Conservation (phyloP, 352 stramenopile genomes). For the Globisporangium ultimum region DNA sequence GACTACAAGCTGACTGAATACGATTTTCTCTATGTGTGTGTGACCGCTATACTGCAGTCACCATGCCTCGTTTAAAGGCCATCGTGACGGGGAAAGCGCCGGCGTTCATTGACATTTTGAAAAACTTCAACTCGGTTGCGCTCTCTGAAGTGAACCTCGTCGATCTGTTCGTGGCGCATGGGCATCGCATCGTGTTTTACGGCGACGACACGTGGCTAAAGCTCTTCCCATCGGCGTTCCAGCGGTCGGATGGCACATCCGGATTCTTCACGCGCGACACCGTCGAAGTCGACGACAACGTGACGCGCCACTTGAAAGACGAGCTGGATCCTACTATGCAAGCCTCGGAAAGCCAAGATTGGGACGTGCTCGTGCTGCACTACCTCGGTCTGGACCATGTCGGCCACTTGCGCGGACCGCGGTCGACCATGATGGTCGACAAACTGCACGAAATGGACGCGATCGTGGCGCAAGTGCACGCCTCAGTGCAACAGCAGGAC, state of each 20-base stretch:
- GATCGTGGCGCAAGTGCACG: conserved; percentile 54
- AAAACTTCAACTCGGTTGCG: conserved; percentile 89
- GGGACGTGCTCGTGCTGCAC: conserved; percentile 84
- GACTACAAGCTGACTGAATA: background rate
- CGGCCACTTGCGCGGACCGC: conserved; percentile 74
- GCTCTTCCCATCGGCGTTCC: conserved; percentile 74
- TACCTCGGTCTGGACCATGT: conserved; percentile 88
- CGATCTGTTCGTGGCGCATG: conserved; percentile 38
- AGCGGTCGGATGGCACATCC: conserved; percentile 72
- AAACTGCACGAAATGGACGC: conserved; percentile 87
- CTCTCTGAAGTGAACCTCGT: conserved; percentile 76
- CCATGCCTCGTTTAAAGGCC: conserved; percentile 87
- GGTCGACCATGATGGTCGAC: conserved; percentile 68
- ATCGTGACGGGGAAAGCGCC: conserved; percentile 82
- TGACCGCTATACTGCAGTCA: conserved; percentile 30
- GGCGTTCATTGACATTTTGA: conserved; percentile 89
- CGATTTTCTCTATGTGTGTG: background rate
- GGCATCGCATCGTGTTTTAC: conserved; percentile 79
- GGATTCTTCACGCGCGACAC: conserved; percentile 89
- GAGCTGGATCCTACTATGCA: conserved; percentile 77
- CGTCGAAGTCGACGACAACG: conserved; percentile 82
- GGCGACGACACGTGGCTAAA: conserved; percentile 90
- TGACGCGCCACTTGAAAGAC: conserved; percentile 79
- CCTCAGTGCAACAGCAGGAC: conserved; percentile 64
- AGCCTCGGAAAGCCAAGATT: conserved; percentile 63